Evolutionary conservation across 2,329 filamentous ascomycete genomes (phyloP).

Genomic region (Ceratocystis huliohia): DNA sequence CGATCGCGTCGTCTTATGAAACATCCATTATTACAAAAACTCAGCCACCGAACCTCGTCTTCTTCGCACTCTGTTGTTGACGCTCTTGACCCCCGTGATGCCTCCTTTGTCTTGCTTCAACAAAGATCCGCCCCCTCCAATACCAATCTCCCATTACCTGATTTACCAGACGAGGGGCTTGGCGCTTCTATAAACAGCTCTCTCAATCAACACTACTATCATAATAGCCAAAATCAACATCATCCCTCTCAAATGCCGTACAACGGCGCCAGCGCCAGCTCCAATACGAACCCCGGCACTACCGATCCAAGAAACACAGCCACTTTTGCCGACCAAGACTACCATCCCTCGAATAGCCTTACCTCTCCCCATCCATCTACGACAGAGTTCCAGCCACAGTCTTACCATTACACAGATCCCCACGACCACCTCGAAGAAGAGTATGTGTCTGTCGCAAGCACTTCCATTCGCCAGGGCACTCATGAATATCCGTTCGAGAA

Average conservation of each 20-base stretch:
- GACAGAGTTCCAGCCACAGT: background rate
- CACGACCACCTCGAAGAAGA: conserved; percentile 10
- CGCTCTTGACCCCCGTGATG: background rate
- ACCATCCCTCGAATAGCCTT: background rate
- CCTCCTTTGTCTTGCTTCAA: background rate
- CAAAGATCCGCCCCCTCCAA: background rate
- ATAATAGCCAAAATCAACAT: too few relatives aligned
- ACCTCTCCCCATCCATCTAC: background rate
- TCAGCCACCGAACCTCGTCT: background rate
- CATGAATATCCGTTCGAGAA: conserved; percentile 21
- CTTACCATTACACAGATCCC: background rate
- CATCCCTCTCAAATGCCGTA: background rate
- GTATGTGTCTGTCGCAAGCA: conserved; percentile 13
- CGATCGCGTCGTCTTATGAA: conserved; percentile 15
- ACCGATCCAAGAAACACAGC: background rate
- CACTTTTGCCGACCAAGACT: background rate
- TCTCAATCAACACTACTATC: background rate
- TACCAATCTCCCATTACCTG: background rate
- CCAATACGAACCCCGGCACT: too few relatives aligned
- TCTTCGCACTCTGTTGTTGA: conserved; percentile 1
- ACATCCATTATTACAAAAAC: conserved; percentile 11
- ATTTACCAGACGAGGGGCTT: background rate
- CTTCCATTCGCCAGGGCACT: conserved; percentile 14
- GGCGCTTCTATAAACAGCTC: background rate
- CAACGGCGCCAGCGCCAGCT: background rate